phyloP scores from a whole-genome alignment of 305 asterid genomes.

The Rubia peregrina region DNA sequence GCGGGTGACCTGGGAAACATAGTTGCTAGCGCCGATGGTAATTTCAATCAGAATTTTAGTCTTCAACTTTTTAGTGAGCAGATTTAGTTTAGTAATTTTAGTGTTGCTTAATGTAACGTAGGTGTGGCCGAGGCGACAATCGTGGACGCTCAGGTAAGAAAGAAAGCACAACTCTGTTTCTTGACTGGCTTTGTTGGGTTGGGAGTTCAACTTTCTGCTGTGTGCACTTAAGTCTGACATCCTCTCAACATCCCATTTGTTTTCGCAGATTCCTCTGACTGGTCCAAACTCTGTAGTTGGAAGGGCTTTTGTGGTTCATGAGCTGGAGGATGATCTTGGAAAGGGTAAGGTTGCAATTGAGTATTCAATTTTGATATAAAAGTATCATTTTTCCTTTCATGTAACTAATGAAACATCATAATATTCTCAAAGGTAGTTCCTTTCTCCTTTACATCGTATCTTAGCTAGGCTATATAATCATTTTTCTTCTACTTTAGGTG shows the following conservation, averaged over 20 bases:
- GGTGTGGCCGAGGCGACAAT: conserved; percentile 92
- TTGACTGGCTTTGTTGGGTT: conserved; percentile 9
- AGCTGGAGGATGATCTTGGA: conserved; percentile 93
- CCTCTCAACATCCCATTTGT: conserved; percentile 6
- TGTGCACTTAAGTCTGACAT: neutral
- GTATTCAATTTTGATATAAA: neutral
- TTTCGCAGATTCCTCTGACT: conserved; percentile 63
- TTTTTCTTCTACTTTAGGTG: conserved; percentile 40
- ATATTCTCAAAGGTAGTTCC: neutral
- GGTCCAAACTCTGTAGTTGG: conserved; percentile 90
- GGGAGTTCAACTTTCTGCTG: neutral
- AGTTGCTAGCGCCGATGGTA: conserved; percentile 88
- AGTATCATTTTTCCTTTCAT: conserved; percentile 7
- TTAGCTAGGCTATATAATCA: neutral
- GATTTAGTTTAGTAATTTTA: neutral
- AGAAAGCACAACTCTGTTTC: neutral
- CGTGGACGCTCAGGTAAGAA: conserved; percentile 62
- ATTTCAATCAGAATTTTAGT: neutral
- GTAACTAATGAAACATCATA: neutral
- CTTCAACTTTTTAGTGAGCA: conserved; percentile 3
- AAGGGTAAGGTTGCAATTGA: conserved; percentile 48
- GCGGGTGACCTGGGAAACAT: conserved; percentile 99
- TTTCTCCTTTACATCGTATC: conserved; percentile 7
- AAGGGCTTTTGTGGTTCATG: conserved; percentile 94
- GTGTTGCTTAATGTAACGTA: conserved; percentile 25